Conservation (phyloP, 495 filamentous ascomycete species). For the Lepraria neglecta region DNA sequence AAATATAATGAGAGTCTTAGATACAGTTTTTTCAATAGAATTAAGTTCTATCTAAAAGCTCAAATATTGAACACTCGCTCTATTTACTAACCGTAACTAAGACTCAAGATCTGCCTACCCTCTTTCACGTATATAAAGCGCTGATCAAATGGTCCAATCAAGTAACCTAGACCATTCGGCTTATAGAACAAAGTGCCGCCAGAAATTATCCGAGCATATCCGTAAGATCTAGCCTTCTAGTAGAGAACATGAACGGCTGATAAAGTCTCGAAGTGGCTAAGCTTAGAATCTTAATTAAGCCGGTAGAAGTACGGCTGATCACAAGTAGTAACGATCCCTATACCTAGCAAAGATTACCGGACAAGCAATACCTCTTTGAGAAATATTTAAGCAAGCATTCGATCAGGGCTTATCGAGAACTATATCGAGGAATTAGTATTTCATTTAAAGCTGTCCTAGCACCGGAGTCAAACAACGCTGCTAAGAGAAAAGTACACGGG, state of each 20-base stretch:
- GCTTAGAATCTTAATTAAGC: conserved; percentile 21
- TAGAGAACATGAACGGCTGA: conserved; percentile 5
- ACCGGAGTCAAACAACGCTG: conserved; percentile 6
- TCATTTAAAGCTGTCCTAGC: conserved; percentile 18
- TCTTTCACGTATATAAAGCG: neutral
- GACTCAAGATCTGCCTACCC: too few species aligned
- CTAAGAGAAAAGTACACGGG: conserved; percentile 2
- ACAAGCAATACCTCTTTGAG: conserved; percentile 15
- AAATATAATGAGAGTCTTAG: too few species aligned
- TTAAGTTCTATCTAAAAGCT: too few species aligned
- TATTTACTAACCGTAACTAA: too few species aligned
- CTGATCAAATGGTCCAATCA: neutral
- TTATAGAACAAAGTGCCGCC: conserved; percentile 11
- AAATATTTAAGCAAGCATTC: conserved; percentile 20
- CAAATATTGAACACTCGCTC: too few species aligned
- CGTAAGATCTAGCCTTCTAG: conserved; percentile 7
- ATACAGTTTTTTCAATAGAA: too few species aligned
- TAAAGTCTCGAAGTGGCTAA: conserved; percentile 11
- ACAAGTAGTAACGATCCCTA: conserved; percentile 14
- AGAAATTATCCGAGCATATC: conserved; percentile 4
- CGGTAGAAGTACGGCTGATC: conserved; percentile 19
- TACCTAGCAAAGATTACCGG: conserved; percentile 12
- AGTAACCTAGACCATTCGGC: conserved; percentile 8
- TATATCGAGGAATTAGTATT: conserved; percentile 16
- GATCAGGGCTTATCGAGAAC: conserved; percentile 13